phyloP scores from a whole-genome alignment of 768 basidiomycete species.

The Rhizopogon vesiculosus region DNA sequence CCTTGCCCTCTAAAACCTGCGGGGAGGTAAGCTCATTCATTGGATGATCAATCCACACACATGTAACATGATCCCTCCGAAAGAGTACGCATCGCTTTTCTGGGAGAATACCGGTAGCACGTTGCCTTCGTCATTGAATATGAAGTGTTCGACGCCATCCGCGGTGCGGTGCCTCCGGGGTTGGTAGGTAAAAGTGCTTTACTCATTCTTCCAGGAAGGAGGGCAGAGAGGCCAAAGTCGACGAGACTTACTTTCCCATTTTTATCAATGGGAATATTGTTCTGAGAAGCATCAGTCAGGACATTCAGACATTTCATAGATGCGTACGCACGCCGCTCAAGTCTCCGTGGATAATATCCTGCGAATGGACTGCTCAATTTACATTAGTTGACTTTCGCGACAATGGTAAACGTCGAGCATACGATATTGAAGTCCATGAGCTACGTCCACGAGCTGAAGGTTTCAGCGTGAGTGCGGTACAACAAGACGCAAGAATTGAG shows the following conservation, averaged over 20 bases:
- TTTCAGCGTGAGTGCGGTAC: too few relatives aligned
- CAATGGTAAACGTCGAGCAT: constrained; percentile 1
- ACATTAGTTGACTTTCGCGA: not conserved
- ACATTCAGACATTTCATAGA: not conserved
- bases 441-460: not conserved
- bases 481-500: too few relatives aligned
- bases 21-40: not conserved
- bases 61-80: constrained; percentile 24
- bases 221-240: constrained; percentile 2
- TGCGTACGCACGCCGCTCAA: constrained; percentile 22
- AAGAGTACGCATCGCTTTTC: constrained; percentile 5
- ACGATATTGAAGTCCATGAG: not conserved
- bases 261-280: constrained; percentile 1
- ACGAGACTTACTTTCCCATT: constrained; percentile 9
- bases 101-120: not conserved
- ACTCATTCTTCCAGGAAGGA: constrained; percentile 7
- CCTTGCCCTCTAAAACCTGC: not conserved
- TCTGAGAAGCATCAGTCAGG: not conserved
- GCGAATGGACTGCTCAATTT: constrained; percentile 14
- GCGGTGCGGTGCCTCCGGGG: not conserved
- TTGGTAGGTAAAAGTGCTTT: not conserved
- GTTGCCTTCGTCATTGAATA: not conserved
- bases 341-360: constrained; percentile 20
- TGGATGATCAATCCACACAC: not conserved
- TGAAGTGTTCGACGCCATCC: constrained; percentile 1